A percentile compares a stretch with the other conserved stretches of the same genome.
Evolutionary conservation across 176 grass and related monocot species (phyloP).

Genomic region (Thalia dealbata): DNA sequence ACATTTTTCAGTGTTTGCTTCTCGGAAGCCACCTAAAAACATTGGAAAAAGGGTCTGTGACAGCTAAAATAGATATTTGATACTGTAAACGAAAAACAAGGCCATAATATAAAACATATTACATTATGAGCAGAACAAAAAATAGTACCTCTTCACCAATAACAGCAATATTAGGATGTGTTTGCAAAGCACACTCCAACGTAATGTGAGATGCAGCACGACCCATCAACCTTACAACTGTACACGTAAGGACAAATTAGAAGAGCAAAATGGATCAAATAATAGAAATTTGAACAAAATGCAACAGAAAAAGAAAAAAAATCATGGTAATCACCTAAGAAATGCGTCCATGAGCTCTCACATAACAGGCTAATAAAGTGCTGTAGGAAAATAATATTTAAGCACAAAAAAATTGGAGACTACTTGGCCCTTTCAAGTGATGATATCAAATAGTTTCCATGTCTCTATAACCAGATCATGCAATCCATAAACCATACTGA

Average conservation of each 20-base stretch:
- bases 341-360: neutral
- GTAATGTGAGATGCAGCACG: slow-evolving; percentile 99
- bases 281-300: neutral
- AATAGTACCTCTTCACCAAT: slow-evolving; percentile 87
- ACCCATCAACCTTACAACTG: slow-evolving; percentile 99
- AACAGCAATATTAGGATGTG: slow-evolving; percentile 87
- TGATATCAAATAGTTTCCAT: neutral
- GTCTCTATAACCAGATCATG: neutral
- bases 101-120: too few relatives aligned
- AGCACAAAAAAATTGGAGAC: neutral
- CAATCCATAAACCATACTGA: neutral
- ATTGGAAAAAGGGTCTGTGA: neutral
- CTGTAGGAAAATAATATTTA: neutral
- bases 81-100: neutral
- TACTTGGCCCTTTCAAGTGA: neutral
- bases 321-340: neutral
- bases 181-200: slow-evolving; percentile 91
- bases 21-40: slow-evolving; percentile 63
- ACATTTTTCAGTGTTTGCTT: slow-evolving; percentile 90
- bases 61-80: slow-evolving; percentile 2
- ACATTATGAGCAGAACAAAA: neutral
- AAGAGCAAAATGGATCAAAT: neutral
- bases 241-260: slow-evolving; percentile 8
- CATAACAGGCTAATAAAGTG: neutral
- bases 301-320: neutral